Evolutionary conservation across 805 yeast genomes (phyloP), one percentile per base, ranked within the genome.

Genomic region (Danielia reshetovae): DNA sequence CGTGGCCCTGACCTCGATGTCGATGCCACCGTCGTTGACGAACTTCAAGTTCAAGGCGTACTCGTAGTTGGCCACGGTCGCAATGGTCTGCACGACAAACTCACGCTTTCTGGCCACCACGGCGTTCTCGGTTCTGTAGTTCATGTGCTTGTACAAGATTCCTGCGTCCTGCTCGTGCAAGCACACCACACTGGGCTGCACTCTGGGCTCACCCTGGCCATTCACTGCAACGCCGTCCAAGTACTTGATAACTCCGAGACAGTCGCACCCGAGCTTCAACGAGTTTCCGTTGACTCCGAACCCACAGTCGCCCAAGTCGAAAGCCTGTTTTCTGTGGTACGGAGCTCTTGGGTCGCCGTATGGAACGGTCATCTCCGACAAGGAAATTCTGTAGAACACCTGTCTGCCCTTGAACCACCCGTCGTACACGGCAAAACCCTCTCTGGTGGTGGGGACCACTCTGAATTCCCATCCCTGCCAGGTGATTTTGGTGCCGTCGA

Each of bases 401-500:
- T 83, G 80, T 62, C 93, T 77, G 33, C 89, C 90, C 59, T 82
- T 81, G 68, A 81, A 84, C 53, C 65, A 66, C 34, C 77, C 79
- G 47, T 84, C 85, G 57, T 84, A 83, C 22, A 84, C 46, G 21
- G 81, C 90, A 48, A 81, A 70, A 46, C 94, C 94, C 63, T 84
- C 94, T 68, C 94, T 78, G 33, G 75, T 78, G 50, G 79, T 78
- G 32, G 84, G 66, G 34, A 77, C 71, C 27, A 77, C 84, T 57
- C 81, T 72, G 65, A 84, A 81, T 57, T 79, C 81, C 93, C 93
- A 84, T 16, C 81, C 87, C 64, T 81, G 90, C 94, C 94, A 84
- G 40, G 65, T 60, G 46, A 85, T 72, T 54, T 77, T 77, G 43
- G 74, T 64, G 25, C 81, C 82, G 13, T 71, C 70, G 30, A 77